These are phyloP conservation scores for Rutstroemia sp. DNA, from an alignment of 2,329 filamentous ascomycete genomes.

Conservation along the genomic window DNA sequence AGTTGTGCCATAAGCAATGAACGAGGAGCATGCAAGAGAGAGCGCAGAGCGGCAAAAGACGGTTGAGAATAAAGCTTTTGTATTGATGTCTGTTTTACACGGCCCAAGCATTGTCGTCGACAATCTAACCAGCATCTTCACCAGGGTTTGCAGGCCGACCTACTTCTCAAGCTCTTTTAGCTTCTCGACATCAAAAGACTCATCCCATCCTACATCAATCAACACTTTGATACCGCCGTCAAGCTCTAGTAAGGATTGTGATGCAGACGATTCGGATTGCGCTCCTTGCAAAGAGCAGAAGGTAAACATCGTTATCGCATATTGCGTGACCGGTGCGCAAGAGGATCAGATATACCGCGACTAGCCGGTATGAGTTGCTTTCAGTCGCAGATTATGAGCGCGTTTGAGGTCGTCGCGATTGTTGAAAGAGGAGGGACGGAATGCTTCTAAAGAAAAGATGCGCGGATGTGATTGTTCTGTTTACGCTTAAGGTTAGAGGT, in stretches of 20 bases:
- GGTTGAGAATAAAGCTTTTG: slow-evolving; percentile 15
- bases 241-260: slow-evolving; percentile 92
- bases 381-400: too few species aligned
- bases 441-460: not conserved
- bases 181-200: slow-evolving; percentile 74
- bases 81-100: slow-evolving; percentile 23
- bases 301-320: slow-evolving; percentile 68
- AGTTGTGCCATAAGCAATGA: not conserved
- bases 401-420: too few species aligned
- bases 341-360: not conserved
- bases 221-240: slow-evolving; percentile 95
- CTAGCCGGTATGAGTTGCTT: too few species aligned
- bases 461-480: too few species aligned
- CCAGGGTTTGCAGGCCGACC: slow-evolving; percentile 24
- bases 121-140: not conserved
- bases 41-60: slow-evolving; percentile 2
- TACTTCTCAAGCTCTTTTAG: slow-evolving; percentile 88
- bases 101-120: slow-evolving; percentile 6
- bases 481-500: too few species aligned
- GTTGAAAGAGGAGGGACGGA: too few species aligned
- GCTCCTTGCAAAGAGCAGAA: slow-evolving; percentile 91
- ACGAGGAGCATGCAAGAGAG: not conserved
- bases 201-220: slow-evolving; percentile 94
- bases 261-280: slow-evolving; percentile 77
- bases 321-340: not conserved